phyloP scores from a whole-genome alignment of 306 rosid species.

The Corylus heterophylla region DNA sequence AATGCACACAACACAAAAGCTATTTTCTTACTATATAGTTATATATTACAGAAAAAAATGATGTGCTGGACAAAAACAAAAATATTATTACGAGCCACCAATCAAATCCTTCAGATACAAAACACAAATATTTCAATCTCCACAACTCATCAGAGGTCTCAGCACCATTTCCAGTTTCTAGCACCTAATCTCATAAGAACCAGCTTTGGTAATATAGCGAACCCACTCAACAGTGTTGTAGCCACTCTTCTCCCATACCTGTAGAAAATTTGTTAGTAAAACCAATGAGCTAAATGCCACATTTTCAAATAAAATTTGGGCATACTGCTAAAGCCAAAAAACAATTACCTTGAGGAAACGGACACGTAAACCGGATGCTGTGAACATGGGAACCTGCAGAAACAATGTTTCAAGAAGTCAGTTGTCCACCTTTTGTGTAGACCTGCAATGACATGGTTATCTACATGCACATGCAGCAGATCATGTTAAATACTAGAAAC shows the following conservation, averaged over 20 bases:
- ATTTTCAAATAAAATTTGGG: not conserved
- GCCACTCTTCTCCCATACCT: constrained; percentile 99
- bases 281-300: not conserved
- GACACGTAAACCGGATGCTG: constrained; percentile 94
- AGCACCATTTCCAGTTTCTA: constrained; percentile 40
- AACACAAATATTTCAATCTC: constrained; percentile 21
- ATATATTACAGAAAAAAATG: constrained; percentile 10
- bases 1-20: not conserved
- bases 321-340: not conserved
- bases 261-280: constrained; percentile 12
- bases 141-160: constrained; percentile 15
- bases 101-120: not conserved
- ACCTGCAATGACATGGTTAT: not conserved
- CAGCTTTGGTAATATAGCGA: constrained; percentile 94
- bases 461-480: not conserved
- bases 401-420: not conserved
- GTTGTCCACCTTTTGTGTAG: not conserved
- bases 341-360: constrained; percentile 85
- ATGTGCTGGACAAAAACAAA: not conserved
- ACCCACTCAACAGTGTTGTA: constrained; percentile 99
- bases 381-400: constrained; percentile 88
- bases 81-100: not conserved
- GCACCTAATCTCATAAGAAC: constrained; percentile 92
- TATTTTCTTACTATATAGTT: not conserved
- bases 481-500: not conserved